Evolutionary conservation across 2,329 filamentous ascomycete species (phyloP).

Genomic region (Diaporthe sp.): DNA sequence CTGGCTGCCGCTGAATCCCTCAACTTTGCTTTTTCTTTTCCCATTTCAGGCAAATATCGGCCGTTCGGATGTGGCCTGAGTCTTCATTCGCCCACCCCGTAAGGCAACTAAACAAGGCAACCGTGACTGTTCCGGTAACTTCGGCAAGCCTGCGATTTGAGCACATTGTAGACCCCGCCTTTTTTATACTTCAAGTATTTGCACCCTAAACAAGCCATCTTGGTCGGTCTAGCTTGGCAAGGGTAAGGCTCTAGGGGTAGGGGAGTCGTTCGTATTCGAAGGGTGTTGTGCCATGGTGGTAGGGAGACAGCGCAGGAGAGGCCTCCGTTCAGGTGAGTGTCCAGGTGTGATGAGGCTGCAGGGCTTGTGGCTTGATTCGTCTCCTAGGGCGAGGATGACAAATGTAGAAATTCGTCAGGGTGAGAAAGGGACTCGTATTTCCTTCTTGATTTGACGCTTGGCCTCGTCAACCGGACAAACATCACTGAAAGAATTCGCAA

Average conservation of each 20-base stretch:
- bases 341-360: neutral
- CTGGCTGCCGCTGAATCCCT: neutral
- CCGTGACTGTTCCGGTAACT: neutral
- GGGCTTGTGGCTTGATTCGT: neutral
- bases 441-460: neutral
- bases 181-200: neutral
- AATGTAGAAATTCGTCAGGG: neutral
- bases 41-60: neutral
- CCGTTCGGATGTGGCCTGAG: neutral
- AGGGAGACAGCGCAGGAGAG: conserved; percentile 5
- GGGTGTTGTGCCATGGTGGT: conserved; percentile 6
- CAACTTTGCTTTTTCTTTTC: neutral
- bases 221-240: neutral
- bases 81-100: neutral
- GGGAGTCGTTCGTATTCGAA: neutral
- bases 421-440: neutral
- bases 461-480: neutral
- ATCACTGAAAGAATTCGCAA: neutral
- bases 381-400: neutral
- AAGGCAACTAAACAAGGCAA: conserved; percentile 11
- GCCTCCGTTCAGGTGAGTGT: conserved; percentile 5
- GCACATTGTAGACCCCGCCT: neutral
- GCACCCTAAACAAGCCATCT: neutral
- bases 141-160: conserved; percentile 1
- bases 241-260: neutral